Base-by-base conservation (phyloP, 768 basidiomycete species). In the Boletus bicolor region DNA sequence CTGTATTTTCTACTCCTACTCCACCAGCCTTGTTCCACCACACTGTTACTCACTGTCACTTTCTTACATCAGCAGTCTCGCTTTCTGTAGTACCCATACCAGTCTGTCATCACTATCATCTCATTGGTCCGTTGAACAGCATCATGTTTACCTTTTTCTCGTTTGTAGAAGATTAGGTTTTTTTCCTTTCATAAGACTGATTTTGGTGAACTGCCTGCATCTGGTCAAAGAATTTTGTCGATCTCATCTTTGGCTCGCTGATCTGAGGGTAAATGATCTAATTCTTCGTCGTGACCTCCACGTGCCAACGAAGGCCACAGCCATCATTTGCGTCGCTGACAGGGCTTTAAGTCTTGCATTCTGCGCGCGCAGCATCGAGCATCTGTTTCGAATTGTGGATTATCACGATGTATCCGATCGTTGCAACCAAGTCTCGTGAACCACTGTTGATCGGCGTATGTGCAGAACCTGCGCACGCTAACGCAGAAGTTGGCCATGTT, bases 1-100 rank as follows among this genome's bases (percentile, higher is more conserved):
- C 34, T 61, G 55, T 61, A 72, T 62, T 41, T 44, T 56, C 35
- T 61, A 49, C 51, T 10, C 10, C 35, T 61, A 47, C 49, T 10
- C 10, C 38, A 19, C 28, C 41, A 43, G 24, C 43, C 21, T 52
- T 55, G 56, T 56, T 53, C 50, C 44, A 35, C 44, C 45, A 49
- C 48, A 45, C 35, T 51, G 35, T 53, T 59, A 44, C 36, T 56
- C 43, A 39, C 21, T 26, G 26, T 48, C 38, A 21, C 38, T 42
- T 45, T 50, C 54, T 52, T 61, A 52, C 45, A 61, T 34, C 21
- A 42, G 14, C 19, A 26, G 21, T 30, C 15, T 21, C 44, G 28
- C 14, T 42, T 24, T 24, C 21, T 38, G 51, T 21, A 26, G 34
- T 39, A n/a, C 34, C 42, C 41, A 34, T 37, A 19, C 21, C 21